phyloP scores from a whole-genome alignment of 140 eudicot genomes.

The Oenanthe javanica region DNA sequence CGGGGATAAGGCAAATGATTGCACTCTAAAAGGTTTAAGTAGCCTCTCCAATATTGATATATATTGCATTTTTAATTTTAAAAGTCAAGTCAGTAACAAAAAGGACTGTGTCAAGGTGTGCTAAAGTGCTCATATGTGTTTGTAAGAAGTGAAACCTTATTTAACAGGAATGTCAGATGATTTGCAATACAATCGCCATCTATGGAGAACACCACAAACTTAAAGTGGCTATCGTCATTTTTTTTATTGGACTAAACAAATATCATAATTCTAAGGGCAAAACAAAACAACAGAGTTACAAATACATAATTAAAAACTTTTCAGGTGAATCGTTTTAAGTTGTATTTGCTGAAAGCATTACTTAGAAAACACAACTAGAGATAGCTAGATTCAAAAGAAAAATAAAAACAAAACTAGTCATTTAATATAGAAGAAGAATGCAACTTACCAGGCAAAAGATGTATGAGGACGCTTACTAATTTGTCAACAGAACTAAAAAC shows the following conservation, averaged over 20 bases:
- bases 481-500: constrained; percentile 94
- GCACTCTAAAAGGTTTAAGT: background rate
- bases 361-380: background rate
- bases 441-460: constrained; percentile 93
- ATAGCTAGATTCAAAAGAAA: background rate
- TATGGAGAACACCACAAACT: background rate
- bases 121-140: constrained; percentile 1
- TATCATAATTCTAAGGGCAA: background rate
- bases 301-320: background rate
- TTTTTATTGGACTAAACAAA: background rate
- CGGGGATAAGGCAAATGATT: background rate
- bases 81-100: background rate
- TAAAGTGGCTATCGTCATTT: no score
- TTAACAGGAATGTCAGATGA: background rate
- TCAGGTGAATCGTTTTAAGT: background rate
- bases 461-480: constrained; percentile 94
- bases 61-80: background rate
- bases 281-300: background rate
- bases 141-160: background rate
- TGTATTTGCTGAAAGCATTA: background rate
- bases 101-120: background rate
- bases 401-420: background rate
- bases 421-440: background rate
- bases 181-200: background rate
- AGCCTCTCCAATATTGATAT: background rate